Conservation (phyloP, 192 early-diverging fungal genomes). For the Pilobolus umbonatus region DNA sequence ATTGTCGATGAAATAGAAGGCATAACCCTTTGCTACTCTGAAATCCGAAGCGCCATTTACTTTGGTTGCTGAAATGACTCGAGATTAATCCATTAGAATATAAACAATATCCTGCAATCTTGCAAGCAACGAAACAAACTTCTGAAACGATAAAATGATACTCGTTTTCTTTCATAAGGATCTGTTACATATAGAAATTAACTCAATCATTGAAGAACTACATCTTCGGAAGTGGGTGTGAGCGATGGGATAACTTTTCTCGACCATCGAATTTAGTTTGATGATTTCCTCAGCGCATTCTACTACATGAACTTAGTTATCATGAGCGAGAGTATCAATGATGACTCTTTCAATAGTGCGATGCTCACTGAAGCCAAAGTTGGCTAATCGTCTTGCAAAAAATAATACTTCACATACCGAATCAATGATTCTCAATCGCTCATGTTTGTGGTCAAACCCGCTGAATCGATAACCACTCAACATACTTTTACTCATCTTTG, state of each 20-base stretch:
- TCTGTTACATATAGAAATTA: conserved; percentile 1
- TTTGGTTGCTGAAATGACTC: conserved; percentile 2
- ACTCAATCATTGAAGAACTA: conserved; percentile 6
- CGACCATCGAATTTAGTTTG: conserved; percentile 8
- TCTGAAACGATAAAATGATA: conserved; percentile 3
- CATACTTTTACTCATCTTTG: background rate
- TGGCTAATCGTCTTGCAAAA: conserved; percentile 5
- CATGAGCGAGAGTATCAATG: background rate
- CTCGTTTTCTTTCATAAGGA: conserved; percentile 2
- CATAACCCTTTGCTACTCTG: conserved; percentile 10
- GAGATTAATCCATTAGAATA: no score
- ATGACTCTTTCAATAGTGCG: background rate
- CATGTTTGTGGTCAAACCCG: conserved; percentile 1
- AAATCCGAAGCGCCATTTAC: background rate
- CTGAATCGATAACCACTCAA: conserved; percentile 3
- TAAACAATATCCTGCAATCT: conserved; percentile 9
- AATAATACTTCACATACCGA: conserved; percentile 10
- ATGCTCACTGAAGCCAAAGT: conserved; percentile 9
- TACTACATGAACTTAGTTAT: conserved; percentile 3
- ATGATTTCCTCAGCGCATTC: background rate
- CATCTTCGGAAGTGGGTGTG: conserved; percentile 1
- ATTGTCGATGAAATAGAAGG: conserved; percentile 10
- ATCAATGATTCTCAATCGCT: conserved; percentile 7
- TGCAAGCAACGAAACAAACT: conserved; percentile 9
- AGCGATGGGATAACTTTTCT: conserved; percentile 2